Evolutionary conservation across 2,329 filamentous ascomycete species (phyloP), one percentile per base, ranked within the genome.

Genomic region (Amauroascus niger): DNA sequence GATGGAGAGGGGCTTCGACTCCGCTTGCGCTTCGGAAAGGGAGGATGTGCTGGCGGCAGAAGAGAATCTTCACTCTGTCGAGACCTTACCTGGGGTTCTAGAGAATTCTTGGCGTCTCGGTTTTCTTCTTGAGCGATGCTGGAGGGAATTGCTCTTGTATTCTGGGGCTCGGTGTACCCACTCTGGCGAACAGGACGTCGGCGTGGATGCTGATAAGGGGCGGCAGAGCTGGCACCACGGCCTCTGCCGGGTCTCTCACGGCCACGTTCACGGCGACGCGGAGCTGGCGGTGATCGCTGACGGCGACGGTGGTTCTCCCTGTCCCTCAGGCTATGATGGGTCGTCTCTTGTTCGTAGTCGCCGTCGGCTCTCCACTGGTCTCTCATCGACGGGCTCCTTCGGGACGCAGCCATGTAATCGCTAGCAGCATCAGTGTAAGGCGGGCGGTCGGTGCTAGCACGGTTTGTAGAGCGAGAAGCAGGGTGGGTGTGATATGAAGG

Each of bases 341-440:
- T 64, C 58, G 61, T 63, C 49, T 67, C 65, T 63, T 60, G 61
- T 51, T 58, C 65, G 58, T 71, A 62, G 58, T 74, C 68, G 61
- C 66, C 67, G 64, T 72, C 65, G 63, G 65, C 68, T 68, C 69
- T 74, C 73, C 74, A 74, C 68, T 74, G 67, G 65, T 75, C 69
- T 72, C 69, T 76, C 71, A 75, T 69, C 64, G 70, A 69, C 65
- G 72, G 71, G 69, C 71, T 74, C 68, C 68, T 69, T 68, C 67
- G 70, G 65, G 71, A 72, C 66, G 70, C 71, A 69, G 73, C 73
- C 74, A 76, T 76, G 68, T 71, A 70, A 65, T 64, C 62, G 63
- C 63, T 64, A 65, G 62, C 70, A 61, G 67, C 73, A 76, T 75
- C 66, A 65, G 68, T 9, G 32, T 39, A 35, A 22, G 28, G 20